These are phyloP conservation scores for Cordyceps fumosorosea DNA, from an alignment of 2,329 filamentous ascomycete genomes.

Conservation along the genomic window DNA sequence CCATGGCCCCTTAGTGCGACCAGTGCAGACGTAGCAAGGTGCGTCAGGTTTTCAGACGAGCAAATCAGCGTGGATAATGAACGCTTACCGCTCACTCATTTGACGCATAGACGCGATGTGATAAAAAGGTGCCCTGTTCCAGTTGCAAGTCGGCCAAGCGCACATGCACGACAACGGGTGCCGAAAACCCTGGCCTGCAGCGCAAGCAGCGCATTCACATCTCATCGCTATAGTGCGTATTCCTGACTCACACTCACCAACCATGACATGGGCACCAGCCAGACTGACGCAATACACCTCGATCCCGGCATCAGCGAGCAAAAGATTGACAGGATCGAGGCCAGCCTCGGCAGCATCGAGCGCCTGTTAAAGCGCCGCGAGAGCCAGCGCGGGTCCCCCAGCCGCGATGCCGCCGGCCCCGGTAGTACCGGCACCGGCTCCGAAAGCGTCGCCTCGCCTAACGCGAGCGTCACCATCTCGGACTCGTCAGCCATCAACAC, in stretches of 20 bases:
- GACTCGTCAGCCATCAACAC: constrained; percentile 11
- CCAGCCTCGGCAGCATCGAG: constrained; percentile 39
- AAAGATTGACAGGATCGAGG: constrained; percentile 45
- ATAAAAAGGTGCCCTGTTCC: constrained; percentile 51
- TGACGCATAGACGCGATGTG: constrained; percentile 34
- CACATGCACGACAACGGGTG: constrained; percentile 48
- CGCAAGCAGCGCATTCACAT: constrained; percentile 50
- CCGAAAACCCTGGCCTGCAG: constrained; percentile 48
- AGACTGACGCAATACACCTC: neutral
- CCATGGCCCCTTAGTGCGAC: constrained; percentile 23
- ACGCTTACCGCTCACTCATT: neutral
- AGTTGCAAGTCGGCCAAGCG: constrained; percentile 50
- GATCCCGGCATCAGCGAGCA: constrained; percentile 34
- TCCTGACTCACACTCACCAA: neutral
- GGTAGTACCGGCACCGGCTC: constrained; percentile 30
- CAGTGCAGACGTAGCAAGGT: constrained; percentile 25
- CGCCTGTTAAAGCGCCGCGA: constrained; percentile 32
- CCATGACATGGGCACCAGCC: neutral
- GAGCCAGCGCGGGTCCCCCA: constrained; percentile 28
- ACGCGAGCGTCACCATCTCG: constrained; percentile 10
- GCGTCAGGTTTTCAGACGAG: neutral
- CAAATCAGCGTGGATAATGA: neutral
- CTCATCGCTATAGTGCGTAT: constrained; percentile 52
- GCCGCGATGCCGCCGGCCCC: constrained; percentile 29
- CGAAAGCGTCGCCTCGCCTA: neutral